phyloP scores from a whole-genome alignment of 1,284 basidiomycete genomes.

The Cutaneotrichosporon spelunceum region DNA sequence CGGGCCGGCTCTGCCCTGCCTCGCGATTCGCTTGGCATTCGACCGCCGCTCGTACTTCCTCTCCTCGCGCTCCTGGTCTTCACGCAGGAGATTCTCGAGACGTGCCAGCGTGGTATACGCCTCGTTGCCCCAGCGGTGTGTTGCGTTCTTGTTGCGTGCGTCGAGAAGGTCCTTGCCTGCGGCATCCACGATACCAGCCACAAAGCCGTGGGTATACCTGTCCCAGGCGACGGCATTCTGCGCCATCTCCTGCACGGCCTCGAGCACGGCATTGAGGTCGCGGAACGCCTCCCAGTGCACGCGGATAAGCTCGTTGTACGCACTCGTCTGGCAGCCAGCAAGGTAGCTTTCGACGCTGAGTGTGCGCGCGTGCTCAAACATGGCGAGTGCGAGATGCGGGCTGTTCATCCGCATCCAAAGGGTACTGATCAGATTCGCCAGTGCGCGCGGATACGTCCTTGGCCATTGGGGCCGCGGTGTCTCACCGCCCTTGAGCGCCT shows the following conservation, averaged over 20 bases:
- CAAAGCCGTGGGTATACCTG: constrained; percentile 59
- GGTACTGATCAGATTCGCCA: constrained; percentile 68
- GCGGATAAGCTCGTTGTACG: constrained; percentile 78
- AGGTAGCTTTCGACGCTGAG: constrained; percentile 74
- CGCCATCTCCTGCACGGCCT: constrained; percentile 73
- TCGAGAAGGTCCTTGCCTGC: constrained; percentile 44
- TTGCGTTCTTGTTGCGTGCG: not conserved
- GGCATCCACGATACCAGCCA: constrained; percentile 65
- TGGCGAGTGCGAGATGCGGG: constrained; percentile 74
- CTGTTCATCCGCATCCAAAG: constrained; percentile 72
- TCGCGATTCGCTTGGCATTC: constrained; percentile 3
- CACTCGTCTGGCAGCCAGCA: constrained; percentile 75
- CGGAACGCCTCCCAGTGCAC: constrained; percentile 76
- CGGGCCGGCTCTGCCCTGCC: not conserved
- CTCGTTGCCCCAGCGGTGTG: constrained; percentile 18
- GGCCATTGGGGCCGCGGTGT: constrained; percentile 47
- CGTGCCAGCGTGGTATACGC: constrained; percentile 12
- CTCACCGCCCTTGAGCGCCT: constrained; percentile 49
- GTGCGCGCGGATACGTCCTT: constrained; percentile 66
- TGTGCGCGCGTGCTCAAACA: constrained; percentile 72
- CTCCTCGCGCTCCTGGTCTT: constrained; percentile 16
- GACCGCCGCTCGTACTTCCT: constrained; percentile 10
- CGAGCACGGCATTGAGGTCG: constrained; percentile 68
- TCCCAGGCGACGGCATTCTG: constrained; percentile 70
- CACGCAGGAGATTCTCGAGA: constrained; percentile 11